Evolutionary conservation across 2,329 filamentous ascomycete species (phyloP), one percentile per base, ranked within the genome.

Genomic region (Colletotrichum lini): DNA sequence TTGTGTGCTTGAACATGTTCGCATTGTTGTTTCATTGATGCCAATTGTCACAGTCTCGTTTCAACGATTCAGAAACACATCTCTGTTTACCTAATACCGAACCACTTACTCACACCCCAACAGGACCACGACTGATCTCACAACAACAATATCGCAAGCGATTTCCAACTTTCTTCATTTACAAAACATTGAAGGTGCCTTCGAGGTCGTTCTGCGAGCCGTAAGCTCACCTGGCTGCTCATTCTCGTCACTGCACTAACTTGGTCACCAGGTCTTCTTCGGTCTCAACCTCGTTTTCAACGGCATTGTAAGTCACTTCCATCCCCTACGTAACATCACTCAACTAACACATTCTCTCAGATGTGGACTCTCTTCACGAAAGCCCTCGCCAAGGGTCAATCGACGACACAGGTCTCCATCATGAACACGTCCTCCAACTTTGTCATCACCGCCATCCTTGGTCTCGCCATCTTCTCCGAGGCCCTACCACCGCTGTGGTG

Each of bases 321-420:
- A 50, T 9, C 35, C 23, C 54, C 21, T 23, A 26, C 8, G 26
- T 8, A 13, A 9, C 38, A 6, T 26, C 61, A 15, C 38, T 57
- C 38, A n/a, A 66, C 57, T 70, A 42, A 72, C 61, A 26, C 47
- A n/a, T 3, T 18, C 7, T 26, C 16, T 4, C 56, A 89, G 81
- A 96, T 96, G 93, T 96, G 93, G 93, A 90, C 92, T 0, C 87
- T 96, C 58, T 96, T 95, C 83, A 96, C 93, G 8, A 88, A 90
- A 60, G 93, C 93, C 63, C 88, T 96, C n/a, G 90, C 93, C 0
- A 87, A 89, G 21, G 92, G 93, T 16, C 88, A 89, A 69, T 94
- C 92, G 2, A 94, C 93, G 10, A 94, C 93, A 0, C 92, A 94
- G 77, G 93, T 95, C 59, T 92, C 90, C 75, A 92, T 96, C 79